Conservation (phyloP, 169 alveolate genomes). For the Eimeria sp. region DNA sequence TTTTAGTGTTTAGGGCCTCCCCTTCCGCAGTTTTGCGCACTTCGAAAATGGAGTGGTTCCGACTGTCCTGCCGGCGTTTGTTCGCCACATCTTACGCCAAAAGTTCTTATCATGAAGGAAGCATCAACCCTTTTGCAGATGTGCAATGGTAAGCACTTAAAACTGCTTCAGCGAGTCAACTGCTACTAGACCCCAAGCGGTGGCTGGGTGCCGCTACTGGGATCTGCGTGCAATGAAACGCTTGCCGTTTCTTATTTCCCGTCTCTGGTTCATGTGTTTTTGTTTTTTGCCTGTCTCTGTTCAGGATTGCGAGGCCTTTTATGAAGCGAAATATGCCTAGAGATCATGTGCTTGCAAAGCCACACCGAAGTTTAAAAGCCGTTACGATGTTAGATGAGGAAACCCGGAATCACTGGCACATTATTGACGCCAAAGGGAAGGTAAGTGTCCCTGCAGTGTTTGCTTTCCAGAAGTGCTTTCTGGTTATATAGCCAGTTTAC, state of each 20-base stretch:
- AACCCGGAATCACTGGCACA: conserved; percentile 91
- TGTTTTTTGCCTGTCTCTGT: not conserved
- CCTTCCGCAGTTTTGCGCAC: not conserved
- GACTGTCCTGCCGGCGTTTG: conserved; percentile 22
- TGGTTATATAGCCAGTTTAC: not conserved
- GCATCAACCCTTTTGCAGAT: conserved; percentile 92
- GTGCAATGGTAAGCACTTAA: conserved; percentile 89
- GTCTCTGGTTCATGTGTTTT: not conserved
- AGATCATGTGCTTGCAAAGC: conserved; percentile 88
- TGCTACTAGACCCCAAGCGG: not conserved
- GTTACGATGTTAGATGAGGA: conserved; percentile 90
- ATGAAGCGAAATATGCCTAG: conserved; percentile 92
- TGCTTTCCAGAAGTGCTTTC: too few species aligned
- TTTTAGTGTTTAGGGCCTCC: not conserved
- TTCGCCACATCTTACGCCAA: conserved; percentile 83
- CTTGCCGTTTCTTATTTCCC: too few species aligned
- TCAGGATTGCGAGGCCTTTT: conserved; percentile 92
- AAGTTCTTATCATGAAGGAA: conserved; percentile 91
- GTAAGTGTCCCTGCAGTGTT: conserved; percentile 54
- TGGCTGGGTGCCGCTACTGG: too few species aligned
- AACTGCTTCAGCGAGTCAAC: not conserved
- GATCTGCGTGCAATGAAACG: too few species aligned
- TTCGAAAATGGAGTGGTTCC: conserved; percentile 16
- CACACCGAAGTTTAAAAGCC: conserved; percentile 90
- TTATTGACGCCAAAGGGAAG: conserved; percentile 91